These are phyloP conservation scores for Pythium oligandrum DNA, from an alignment of 352 stramenopile species.

Conservation along the genomic window DNA sequence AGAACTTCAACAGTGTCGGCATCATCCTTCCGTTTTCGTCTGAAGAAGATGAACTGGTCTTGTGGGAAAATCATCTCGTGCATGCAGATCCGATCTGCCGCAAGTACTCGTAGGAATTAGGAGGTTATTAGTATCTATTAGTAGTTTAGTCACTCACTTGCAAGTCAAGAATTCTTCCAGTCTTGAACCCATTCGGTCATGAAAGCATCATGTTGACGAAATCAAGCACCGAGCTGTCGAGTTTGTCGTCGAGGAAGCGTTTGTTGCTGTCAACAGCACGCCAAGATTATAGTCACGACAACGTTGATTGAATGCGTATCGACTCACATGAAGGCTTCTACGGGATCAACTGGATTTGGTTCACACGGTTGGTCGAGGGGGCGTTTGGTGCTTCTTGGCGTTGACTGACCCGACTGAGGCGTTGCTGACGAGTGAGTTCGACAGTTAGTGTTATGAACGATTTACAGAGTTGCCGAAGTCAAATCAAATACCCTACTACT, in stretches of 20 bases:
- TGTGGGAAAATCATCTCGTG: constrained; percentile 79
- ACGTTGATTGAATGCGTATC: neutral
- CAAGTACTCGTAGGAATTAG: constrained; percentile 59
- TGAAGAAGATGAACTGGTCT: constrained; percentile 76
- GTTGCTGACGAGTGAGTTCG: too few species aligned
- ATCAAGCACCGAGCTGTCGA: constrained; percentile 11
- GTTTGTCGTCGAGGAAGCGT: constrained; percentile 20
- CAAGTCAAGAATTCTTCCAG: neutral
- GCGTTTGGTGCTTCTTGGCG: neutral
- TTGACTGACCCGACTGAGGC: neutral
- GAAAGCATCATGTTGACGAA: constrained; percentile 22
- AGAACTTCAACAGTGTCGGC: constrained; percentile 85
- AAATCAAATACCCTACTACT: too few species aligned
- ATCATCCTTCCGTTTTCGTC: constrained; percentile 75
- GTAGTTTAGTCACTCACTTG: neutral
- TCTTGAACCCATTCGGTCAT: constrained; percentile 1
- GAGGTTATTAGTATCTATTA: constrained; percentile 13
- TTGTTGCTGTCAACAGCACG: constrained; percentile 5
- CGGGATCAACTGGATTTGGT: too few species aligned
- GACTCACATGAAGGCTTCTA: constrained; percentile 32
- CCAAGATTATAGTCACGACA: too few species aligned
- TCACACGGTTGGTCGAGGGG: too few species aligned
- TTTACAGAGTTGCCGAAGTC: too few species aligned
- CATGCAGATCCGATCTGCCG: constrained; percentile 82
- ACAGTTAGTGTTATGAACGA: too few species aligned